A percentile compares a stretch with the other conserved stretches of the same genome.
Evolutionary conservation across 1,139 yeast genomes (phyloP).

Genomic region (Pichia sp.): DNA sequence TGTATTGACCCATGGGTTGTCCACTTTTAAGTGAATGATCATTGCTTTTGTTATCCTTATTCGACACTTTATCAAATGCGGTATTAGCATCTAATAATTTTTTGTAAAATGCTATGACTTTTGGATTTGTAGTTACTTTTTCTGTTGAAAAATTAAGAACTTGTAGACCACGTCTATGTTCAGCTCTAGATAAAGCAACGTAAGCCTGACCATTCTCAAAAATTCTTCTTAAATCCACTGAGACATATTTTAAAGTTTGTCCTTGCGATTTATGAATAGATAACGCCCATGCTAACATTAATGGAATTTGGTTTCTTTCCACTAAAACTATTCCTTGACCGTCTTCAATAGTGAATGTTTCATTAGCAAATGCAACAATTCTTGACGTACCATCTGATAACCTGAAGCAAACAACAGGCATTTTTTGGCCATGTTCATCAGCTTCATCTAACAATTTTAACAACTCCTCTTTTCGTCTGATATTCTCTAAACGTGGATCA

Average conservation of each 20-base stretch:
- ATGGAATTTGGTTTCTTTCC: slow-evolving; percentile 66
- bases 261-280: slow-evolving; percentile 97
- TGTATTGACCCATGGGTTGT: too few species aligned
- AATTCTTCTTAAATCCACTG: slow-evolving; percentile 67
- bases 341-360: slow-evolving; percentile 66
- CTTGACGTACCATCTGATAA: slow-evolving; percentile 66
- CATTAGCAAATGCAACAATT: slow-evolving; percentile 66
- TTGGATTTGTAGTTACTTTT: slow-evolving; percentile 55
- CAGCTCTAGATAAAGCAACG: slow-evolving; percentile 87
- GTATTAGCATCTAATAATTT: slow-evolving; percentile 34
- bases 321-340: slow-evolving; percentile 45
- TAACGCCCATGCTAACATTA: slow-evolving; percentile 89
- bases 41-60: too few species aligned
- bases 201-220: slow-evolving; percentile 96
- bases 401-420: slow-evolving; percentile 72
- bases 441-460: too few species aligned
- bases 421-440: too few species aligned
- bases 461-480: too few species aligned
- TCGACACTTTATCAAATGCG: slow-evolving; percentile 8
- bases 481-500: too few species aligned
- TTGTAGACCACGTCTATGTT: slow-evolving; percentile 70
- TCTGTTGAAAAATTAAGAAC: slow-evolving; percentile 59
- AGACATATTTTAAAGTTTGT: slow-evolving; percentile 78
- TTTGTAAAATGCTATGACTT: slow-evolving; percentile 56
- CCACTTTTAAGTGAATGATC: too few species aligned